These are phyloP conservation scores for Rhodamnia rubescens DNA, from an alignment of 345 rosid genomes.

Conservation along the genomic window DNA sequence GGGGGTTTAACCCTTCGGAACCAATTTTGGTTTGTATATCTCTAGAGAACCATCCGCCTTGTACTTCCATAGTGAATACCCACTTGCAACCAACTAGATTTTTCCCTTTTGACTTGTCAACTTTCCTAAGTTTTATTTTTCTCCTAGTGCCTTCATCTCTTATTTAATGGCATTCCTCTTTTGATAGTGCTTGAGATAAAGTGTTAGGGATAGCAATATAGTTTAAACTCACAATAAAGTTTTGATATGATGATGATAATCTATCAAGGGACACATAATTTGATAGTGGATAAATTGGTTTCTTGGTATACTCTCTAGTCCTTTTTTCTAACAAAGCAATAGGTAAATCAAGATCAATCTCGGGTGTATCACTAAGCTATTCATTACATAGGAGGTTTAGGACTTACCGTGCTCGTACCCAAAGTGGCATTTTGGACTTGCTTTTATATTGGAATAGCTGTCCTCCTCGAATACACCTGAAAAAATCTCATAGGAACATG, in stretches of 20 bases:
- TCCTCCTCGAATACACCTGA: not conserved
- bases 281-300: too few species aligned
- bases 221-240: too few species aligned
- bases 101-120: too few species aligned
- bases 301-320: not conserved
- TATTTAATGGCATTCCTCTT: not conserved
- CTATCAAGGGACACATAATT: not conserved
- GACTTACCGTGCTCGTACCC: too few species aligned
- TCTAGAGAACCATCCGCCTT: not conserved
- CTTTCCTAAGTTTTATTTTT: not conserved
- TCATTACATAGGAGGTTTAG: not conserved
- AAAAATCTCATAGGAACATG: not conserved
- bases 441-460: not conserved
- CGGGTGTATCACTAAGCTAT: too few species aligned
- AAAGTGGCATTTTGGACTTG: not conserved
- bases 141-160: not conserved
- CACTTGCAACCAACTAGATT: not conserved
- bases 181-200: not conserved
- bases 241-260: too few species aligned
- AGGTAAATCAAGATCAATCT: not conserved
- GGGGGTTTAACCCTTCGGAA: not conserved
- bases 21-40: too few species aligned
- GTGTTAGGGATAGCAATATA: too few species aligned
- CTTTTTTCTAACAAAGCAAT: not conserved
- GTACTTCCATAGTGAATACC: not conserved